A percentile compares a stretch with the other conserved stretches of the same genome.
phyloP scores from a whole-genome alignment of 2,329 filamentous ascomycete species.

The Diaporthe sp. region DNA sequence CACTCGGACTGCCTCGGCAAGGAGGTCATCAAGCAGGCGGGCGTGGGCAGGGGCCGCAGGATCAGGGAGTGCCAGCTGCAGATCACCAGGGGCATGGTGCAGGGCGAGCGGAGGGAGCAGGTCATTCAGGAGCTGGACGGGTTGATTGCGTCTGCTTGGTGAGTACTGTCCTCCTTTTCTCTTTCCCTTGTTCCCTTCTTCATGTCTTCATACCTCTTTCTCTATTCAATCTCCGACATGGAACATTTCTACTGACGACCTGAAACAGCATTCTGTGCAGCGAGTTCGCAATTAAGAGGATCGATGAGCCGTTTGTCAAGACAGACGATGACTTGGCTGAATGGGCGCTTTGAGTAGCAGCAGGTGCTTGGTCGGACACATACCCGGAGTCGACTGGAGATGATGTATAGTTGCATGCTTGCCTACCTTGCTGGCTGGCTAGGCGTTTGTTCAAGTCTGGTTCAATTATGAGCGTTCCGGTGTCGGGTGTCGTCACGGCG shows the following conservation, averaged over 20 bases:
- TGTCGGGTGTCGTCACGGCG: neutral
- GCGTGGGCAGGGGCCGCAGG: slow-evolving; percentile 79
- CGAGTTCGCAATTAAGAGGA: slow-evolving; percentile 92
- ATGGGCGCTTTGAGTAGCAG: slow-evolving; percentile 71
- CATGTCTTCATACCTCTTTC: neutral
- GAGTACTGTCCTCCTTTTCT: slow-evolving; percentile 46
- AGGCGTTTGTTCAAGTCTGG: slow-evolving; percentile 2
- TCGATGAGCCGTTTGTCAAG: slow-evolving; percentile 92
- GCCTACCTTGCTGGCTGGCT: neutral
- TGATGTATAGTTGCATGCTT: neutral
- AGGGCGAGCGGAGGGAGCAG: slow-evolving; percentile 80
- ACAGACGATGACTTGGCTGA: slow-evolving; percentile 80
- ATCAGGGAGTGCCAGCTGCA: slow-evolving; percentile 89
- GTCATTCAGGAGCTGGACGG: slow-evolving; percentile 91
- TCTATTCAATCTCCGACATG: neutral
- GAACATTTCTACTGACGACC: neutral
- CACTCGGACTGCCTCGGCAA: slow-evolving; percentile 94
- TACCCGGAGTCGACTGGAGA: neutral
- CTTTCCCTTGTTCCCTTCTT: neutral
- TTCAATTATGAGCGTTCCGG: neutral
- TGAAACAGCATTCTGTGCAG: slow-evolving; percentile 85
- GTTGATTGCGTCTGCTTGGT: slow-evolving; percentile 93
- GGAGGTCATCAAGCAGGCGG: slow-evolving; percentile 85
- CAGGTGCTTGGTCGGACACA: neutral
- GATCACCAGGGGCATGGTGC: slow-evolving; percentile 81